phyloP scores from a whole-genome alignment of 345 rosid genomes.

The Aquilaria sinensis region DNA sequence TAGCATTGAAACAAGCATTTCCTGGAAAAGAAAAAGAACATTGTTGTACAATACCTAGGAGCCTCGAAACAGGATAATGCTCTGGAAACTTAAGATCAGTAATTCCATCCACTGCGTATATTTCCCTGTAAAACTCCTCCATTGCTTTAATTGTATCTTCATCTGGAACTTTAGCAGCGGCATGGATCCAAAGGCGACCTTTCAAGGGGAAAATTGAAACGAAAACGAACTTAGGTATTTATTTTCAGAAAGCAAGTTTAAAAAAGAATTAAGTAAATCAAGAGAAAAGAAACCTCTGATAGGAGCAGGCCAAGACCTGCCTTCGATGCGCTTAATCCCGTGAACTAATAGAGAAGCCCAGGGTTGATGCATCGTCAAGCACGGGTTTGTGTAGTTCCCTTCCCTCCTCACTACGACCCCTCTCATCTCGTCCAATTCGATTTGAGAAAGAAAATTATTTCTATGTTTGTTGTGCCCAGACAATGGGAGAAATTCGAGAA shows the following conservation, averaged over 20 bases:
- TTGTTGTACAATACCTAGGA: slow-evolving; percentile 39
- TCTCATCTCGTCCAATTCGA: not conserved
- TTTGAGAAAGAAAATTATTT: no score
- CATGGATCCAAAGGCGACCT: slow-evolving; percentile 98
- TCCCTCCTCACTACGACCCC: slow-evolving; percentile 28
- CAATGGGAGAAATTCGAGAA: no score
- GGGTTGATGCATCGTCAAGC: slow-evolving; percentile 93
- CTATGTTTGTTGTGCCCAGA: no score
- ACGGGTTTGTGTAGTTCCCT: slow-evolving; percentile 72
- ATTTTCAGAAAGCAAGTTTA: not conserved
- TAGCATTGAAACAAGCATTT: not conserved
- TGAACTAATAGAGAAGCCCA: slow-evolving; percentile 85
- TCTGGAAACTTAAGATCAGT: slow-evolving; percentile 60
- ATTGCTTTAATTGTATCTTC: slow-evolving; percentile 84
- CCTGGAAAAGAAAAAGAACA: not conserved
- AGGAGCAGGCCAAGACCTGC: slow-evolving; percentile 93
- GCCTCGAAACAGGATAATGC: slow-evolving; percentile 79
- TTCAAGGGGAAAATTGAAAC: slow-evolving; percentile 9
- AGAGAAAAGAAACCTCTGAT: slow-evolving; percentile 42
- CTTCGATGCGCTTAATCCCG: slow-evolving; percentile 93
- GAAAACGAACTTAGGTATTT: no score
- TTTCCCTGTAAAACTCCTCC: slow-evolving; percentile 82
- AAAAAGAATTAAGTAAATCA: not conserved
- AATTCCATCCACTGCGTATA: slow-evolving; percentile 62
- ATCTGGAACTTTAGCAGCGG: slow-evolving; percentile 87